Evolutionary conservation across 2,329 filamentous ascomycete species (phyloP).

Genomic region (Parastagonospora avenae): DNA sequence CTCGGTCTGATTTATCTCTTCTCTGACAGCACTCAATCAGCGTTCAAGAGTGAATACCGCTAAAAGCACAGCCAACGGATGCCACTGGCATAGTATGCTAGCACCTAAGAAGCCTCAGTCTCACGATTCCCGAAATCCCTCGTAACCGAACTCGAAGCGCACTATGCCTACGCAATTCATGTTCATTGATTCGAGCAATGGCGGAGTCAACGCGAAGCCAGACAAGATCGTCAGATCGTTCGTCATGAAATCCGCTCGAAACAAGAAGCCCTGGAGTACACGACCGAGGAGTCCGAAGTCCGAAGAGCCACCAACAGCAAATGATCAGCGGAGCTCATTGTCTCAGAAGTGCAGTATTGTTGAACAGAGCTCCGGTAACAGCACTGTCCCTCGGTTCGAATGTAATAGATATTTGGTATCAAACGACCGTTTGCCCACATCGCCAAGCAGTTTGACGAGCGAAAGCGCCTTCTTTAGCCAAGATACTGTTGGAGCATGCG

Average conservation of each 20-base stretch:
- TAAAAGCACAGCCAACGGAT: slow-evolving; percentile 7
- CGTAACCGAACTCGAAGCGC: slow-evolving; percentile 15
- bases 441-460: slow-evolving; percentile 22
- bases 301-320: slow-evolving; percentile 5
- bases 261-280: slow-evolving; percentile 40
- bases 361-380: background rate
- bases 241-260: slow-evolving; percentile 43
- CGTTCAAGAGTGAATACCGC: background rate
- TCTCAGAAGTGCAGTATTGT: slow-evolving; percentile 5
- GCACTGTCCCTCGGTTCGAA: background rate
- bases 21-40: no score
- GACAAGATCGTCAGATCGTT: slow-evolving; percentile 41
- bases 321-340: background rate
- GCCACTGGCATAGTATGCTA: slow-evolving; percentile 16
- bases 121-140: background rate
- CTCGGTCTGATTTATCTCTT: no score
- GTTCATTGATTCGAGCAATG: slow-evolving; percentile 42
- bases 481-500: slow-evolving; percentile 16
- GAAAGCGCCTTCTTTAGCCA: slow-evolving; percentile 16
- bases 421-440: slow-evolving; percentile 16
- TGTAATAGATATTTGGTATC: background rate
- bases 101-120: slow-evolving; percentile 4
- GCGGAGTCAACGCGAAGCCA: slow-evolving; percentile 37
- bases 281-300: slow-evolving; percentile 29
- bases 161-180: slow-evolving; percentile 33